A percentile compares a stretch with the other conserved stretches of the same genome.
phyloP scores from a whole-genome alignment of 306 rosid species.

The Ceratonia siliqua region DNA sequence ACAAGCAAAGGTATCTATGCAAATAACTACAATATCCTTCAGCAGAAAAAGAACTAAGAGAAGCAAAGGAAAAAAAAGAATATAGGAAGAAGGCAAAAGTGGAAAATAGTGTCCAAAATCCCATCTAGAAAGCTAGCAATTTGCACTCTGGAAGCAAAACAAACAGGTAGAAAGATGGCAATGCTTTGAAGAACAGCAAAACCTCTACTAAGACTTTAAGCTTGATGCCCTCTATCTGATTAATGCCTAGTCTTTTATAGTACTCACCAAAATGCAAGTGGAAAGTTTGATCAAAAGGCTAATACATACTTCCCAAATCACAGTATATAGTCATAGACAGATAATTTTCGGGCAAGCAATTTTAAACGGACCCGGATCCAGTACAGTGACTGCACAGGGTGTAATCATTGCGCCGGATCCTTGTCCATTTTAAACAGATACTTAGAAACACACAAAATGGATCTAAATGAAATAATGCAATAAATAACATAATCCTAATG shows the following conservation, averaged over 20 bases:
- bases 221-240: not conserved
- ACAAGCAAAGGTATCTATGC: not conserved
- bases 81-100: not conserved
- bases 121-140: not conserved
- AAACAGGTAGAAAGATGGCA: not conserved
- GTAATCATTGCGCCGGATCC: too few relatives aligned
- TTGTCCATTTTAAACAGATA: too few relatives aligned
- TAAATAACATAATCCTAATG: too few relatives aligned
- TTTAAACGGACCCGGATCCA: too few relatives aligned
- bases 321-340: not conserved
- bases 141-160: not conserved
- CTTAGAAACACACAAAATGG: too few relatives aligned
- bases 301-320: not conserved
- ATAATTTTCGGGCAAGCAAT: not conserved
- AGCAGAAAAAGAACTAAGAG: not conserved
- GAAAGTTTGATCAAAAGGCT: not conserved
- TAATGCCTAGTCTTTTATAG: not conserved
- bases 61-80: not conserved
- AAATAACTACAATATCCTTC: not conserved
- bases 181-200: not conserved
- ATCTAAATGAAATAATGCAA: too few relatives aligned
- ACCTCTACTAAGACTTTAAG: not conserved
- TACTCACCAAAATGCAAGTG: not conserved
- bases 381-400: too few relatives aligned
- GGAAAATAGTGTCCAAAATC: not conserved